These are phyloP conservation scores for Pyrenochaeta sp. DNA, from an alignment of 2,329 filamentous ascomycete species.

Conservation along the genomic window DNA sequence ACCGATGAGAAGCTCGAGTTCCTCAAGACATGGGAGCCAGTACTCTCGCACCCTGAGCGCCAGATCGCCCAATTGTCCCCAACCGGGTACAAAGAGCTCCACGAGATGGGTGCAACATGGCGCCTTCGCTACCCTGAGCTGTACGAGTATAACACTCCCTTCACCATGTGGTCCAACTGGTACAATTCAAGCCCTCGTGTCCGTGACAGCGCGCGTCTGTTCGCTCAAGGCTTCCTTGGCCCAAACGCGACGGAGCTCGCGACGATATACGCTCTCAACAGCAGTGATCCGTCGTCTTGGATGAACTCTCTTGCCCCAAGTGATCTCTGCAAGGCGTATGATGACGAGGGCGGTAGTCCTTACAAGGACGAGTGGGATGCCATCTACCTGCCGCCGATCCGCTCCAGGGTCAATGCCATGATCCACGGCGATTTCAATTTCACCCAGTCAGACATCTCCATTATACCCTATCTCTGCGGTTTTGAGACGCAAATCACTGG, in stretches of 20 bases:
- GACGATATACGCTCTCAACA: slow-evolving; percentile 66
- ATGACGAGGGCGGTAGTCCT: slow-evolving; percentile 61
- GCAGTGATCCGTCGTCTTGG: slow-evolving; percentile 61
- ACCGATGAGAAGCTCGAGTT: slow-evolving; percentile 63
- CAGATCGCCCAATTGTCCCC: slow-evolving; percentile 68
- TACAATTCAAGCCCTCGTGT: slow-evolving; percentile 64
- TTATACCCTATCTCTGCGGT: slow-evolving; percentile 74
- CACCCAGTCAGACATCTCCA: slow-evolving; percentile 61
- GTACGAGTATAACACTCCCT: slow-evolving; percentile 58
- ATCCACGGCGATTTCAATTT: slow-evolving; percentile 65
- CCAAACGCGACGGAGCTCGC: slow-evolving; percentile 62
- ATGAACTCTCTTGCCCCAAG: slow-evolving; percentile 71
- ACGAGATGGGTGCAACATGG: slow-evolving; percentile 64
- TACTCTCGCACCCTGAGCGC: slow-evolving; percentile 61
- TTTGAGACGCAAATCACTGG: slow-evolving; percentile 75
- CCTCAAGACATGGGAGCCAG: slow-evolving; percentile 66
- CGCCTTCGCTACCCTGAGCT: slow-evolving; percentile 58
- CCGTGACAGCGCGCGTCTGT: slow-evolving; percentile 68
- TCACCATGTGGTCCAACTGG: slow-evolving; percentile 71
- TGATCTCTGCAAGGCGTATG: slow-evolving; percentile 68
- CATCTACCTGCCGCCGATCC: slow-evolving; percentile 63
- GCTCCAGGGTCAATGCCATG: slow-evolving; percentile 62
- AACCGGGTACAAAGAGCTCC: slow-evolving; percentile 70
- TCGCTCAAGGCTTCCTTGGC: slow-evolving; percentile 69
- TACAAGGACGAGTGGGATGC: slow-evolving; percentile 59